These are phyloP conservation scores for Russula olivacea DNA, from an alignment of 768 basidiomycete genomes.

Conservation along the genomic window DNA sequence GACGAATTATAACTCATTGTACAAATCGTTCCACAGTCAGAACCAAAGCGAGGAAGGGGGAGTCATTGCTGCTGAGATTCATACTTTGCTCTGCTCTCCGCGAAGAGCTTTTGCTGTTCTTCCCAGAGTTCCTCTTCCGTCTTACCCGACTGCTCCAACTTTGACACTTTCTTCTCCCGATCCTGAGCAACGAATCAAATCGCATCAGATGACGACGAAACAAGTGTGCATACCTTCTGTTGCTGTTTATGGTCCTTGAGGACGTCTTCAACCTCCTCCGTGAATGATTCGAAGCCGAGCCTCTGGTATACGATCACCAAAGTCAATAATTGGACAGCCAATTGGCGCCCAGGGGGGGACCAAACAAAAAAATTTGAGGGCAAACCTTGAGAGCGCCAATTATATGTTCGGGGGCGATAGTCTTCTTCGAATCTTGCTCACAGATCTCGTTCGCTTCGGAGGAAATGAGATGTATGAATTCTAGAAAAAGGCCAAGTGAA, in stretches of 20 bases:
- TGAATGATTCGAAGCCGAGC: conserved; percentile 89
- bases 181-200: conserved; percentile 44
- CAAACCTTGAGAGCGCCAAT: conserved; percentile 80
- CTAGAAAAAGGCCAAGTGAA: conserved; percentile 38
- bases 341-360: neutral
- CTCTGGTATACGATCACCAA: conserved; percentile 42
- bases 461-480: conserved; percentile 97
- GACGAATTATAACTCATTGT: conserved; percentile 20
- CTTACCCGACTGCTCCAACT: conserved; percentile 81
- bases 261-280: conserved; percentile 84
- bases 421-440: conserved; percentile 97
- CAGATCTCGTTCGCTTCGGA: conserved; percentile 98
- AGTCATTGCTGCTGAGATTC: conserved; percentile 41
- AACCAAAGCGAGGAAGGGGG: conserved; percentile 5
- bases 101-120: conserved; percentile 88
- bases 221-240: conserved; percentile 62
- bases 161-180: conserved; percentile 87
- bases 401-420: conserved; percentile 97
- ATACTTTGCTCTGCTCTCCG: conserved; percentile 80
- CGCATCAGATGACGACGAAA: neutral
- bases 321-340: neutral
- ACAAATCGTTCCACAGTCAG: conserved; percentile 14
- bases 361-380: conserved; percentile 26
- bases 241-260: conserved; percentile 95
- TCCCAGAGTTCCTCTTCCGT: conserved; percentile 85